Evolutionary conservation across 2,329 filamentous ascomycete species (phyloP), one percentile per base, ranked within the genome.

Genomic region (Drechslera avenae): DNA sequence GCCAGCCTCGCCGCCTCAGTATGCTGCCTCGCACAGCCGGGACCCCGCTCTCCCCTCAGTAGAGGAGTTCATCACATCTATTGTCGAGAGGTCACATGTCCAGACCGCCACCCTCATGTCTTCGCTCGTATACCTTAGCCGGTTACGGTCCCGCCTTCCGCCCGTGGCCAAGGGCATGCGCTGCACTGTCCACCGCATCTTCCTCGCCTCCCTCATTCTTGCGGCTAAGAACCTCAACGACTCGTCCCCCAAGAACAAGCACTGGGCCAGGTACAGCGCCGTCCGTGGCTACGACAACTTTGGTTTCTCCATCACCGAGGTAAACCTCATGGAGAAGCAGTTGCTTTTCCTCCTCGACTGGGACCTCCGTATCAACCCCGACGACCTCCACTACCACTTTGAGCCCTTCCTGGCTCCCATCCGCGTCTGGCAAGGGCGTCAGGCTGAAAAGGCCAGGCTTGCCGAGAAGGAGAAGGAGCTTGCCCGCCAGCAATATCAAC

Each of bases 251-350:
- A 97, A 97, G 86, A 99, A 99, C 85, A 97, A 97, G 86, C 94
- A 99, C 82, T 99, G 94, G 94, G 92, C 94, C 60, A 88, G 86
- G 67, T 99, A 97, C 81, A 96, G 89, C 53, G 79, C 87, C 66
- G 87, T 96, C 63, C 82, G 81, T 56, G 85, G 83, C 46, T 88
- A 81, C 73, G 85, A 86, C 9, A 84, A 81, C 68, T 99, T 97
- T 69, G 90, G 91, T 64, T 97, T 99, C 81, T 93, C 87, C 67
- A 83, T 92, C 62, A 94, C 90, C 30, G 94, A 99, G 78, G 94
- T 99, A 67, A 99, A 99, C 80, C 83, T 97, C 56, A 99, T 99
- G 94, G 94, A 99, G 83, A 95, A 96, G 83, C 94, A 99, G 78
- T 83, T 99, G 23, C 87, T 99, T 44, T 94, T 91, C 79, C 84